Evolutionary conservation across 2,329 filamentous ascomycete genomes (phyloP).

Genomic region (Phoma sp.): DNA sequence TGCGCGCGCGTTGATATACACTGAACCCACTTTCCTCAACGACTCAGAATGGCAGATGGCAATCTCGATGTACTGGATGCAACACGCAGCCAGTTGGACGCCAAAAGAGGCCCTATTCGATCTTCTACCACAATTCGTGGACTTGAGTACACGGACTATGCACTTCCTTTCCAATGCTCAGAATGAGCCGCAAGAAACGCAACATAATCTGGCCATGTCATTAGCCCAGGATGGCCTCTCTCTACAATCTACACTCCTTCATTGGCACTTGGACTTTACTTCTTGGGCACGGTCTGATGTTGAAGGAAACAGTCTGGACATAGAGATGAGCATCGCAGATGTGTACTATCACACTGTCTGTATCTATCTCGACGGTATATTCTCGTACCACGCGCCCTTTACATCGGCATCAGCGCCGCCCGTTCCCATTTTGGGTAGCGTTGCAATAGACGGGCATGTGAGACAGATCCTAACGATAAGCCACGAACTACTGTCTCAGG

Average conservation of each 20-base stretch:
- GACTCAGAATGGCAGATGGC: constrained; percentile 27
- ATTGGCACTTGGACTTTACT: constrained; percentile 19
- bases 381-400: constrained; percentile 35
- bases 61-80: constrained; percentile 26
- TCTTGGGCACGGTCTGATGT: neutral
- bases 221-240: constrained; percentile 30
- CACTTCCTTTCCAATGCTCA: constrained; percentile 4
- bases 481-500: constrained; percentile 22
- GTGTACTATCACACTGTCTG: constrained; percentile 35
- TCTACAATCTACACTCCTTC: constrained; percentile 22
- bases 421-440: constrained; percentile 25
- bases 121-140: constrained; percentile 29
- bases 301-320: neutral
- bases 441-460: constrained; percentile 26
- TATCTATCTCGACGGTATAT: constrained; percentile 40
- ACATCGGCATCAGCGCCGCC: constrained; percentile 11
- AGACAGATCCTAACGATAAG: constrained; percentile 28
- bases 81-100: constrained; percentile 23
- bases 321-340: constrained; percentile 24
- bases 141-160: constrained; percentile 26
- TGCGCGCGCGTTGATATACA: constrained; percentile 35
- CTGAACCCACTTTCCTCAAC: constrained; percentile 31
- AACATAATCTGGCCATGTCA: neutral
- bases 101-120: constrained; percentile 38
- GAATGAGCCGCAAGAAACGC: neutral